Conservation (phyloP, 2,329 filamentous ascomycete genomes). For the Tolypocladium tropicale region DNA sequence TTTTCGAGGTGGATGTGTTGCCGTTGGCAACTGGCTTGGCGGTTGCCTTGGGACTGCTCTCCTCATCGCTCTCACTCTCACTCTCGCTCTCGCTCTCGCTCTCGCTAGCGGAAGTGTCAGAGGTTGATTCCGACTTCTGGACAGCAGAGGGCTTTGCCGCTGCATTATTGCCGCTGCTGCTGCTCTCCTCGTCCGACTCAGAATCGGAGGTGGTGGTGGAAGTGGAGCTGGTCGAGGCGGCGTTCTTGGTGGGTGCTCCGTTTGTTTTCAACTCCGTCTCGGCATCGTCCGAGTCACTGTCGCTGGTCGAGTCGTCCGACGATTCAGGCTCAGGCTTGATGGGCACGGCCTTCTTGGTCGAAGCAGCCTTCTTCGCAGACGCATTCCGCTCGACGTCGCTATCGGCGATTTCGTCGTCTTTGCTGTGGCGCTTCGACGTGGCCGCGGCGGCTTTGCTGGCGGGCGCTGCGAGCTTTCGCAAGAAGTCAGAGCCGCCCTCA, state of each 20-base stretch:
- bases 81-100: conserved; percentile 18
- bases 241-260: neutral
- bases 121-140: conserved; percentile 7
- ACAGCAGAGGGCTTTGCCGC: conserved; percentile 7
- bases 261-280: conserved; percentile 8
- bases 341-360: neutral
- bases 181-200: conserved; percentile 14
- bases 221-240: conserved; percentile 4
- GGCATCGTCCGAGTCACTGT: conserved; percentile 15
- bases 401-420: conserved; percentile 30
- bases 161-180: conserved; percentile 16
- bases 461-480: conserved; percentile 19
- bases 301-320: conserved; percentile 14
- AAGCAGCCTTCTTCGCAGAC: conserved; percentile 3
- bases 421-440: conserved; percentile 17
- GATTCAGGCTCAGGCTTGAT: conserved; percentile 10
- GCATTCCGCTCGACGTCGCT: conserved; percentile 27
- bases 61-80: conserved; percentile 7
- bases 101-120: conserved; percentile 11
- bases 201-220: conserved; percentile 14
- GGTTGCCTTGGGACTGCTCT: conserved; percentile 10
- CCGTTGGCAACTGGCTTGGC: conserved; percentile 9
- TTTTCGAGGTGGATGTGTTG: conserved; percentile 7
- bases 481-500: conserved; percentile 19
- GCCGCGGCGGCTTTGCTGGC: conserved; percentile 5